Conservation (phyloP, 495 filamentous ascomycete species). For the Sabuloglossum arenarium region DNA sequence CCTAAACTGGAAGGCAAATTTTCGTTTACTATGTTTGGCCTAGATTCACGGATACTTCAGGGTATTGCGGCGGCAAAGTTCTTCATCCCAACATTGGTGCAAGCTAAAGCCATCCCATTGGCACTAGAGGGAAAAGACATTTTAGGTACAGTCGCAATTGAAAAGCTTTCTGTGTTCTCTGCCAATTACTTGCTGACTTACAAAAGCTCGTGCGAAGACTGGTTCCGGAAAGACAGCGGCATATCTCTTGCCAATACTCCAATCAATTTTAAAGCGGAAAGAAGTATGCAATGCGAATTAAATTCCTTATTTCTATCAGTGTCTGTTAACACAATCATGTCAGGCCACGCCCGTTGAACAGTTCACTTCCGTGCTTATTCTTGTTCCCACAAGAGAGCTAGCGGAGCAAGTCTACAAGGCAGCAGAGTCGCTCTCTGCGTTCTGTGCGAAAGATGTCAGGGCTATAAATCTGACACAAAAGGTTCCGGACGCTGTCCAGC, state of each 20-base stretch:
- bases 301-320: neutral
- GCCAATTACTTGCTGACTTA: constrained; percentile 11
- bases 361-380: constrained; percentile 48
- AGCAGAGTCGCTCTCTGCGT: constrained; percentile 47
- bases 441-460: constrained; percentile 66
- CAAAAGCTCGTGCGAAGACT: constrained; percentile 60
- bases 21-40: constrained; percentile 28
- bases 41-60: constrained; percentile 73
- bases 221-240: constrained; percentile 95
- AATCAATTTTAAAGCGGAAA: constrained; percentile 61
- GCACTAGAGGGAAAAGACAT: constrained; percentile 84
- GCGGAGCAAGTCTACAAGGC: constrained; percentile 72
- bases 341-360: constrained; percentile 23
- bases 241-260: constrained; percentile 77
- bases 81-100: constrained; percentile 63
- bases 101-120: constrained; percentile 71
- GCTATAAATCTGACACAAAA: constrained; percentile 72
- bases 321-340: constrained; percentile 5
- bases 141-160: constrained; percentile 28
- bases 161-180: neutral
- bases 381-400: constrained; percentile 86
- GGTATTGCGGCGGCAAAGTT: constrained; percentile 70
- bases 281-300: constrained; percentile 21
- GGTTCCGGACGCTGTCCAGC: constrained; percentile 66
- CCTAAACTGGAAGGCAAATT: neutral